Conservation (phyloP, 495 filamentous ascomycete species). For the Evansstolkia leycettana region DNA sequence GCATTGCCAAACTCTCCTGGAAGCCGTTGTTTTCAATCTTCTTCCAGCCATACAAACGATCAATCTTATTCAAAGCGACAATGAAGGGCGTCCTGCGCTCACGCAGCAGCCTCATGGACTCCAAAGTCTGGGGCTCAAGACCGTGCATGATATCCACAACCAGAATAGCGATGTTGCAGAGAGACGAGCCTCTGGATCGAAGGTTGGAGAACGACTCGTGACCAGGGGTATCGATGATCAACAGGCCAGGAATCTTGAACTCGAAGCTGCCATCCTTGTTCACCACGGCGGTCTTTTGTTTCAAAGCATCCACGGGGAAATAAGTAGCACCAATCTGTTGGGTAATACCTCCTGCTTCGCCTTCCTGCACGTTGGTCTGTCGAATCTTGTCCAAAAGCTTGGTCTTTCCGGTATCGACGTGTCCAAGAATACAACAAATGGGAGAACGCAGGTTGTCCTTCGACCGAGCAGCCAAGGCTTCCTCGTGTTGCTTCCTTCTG, state of each 20-base stretch:
- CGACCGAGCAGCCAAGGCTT: slow-evolving; percentile 80
- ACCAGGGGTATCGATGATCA: slow-evolving; percentile 97
- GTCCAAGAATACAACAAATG: slow-evolving; percentile 98
- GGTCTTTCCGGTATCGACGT: slow-evolving; percentile 99
- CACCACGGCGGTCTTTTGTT: slow-evolving; percentile 83
- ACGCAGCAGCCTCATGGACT: slow-evolving; percentile 89
- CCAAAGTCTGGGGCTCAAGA: slow-evolving; percentile 92
- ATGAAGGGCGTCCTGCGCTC: slow-evolving; percentile 97
- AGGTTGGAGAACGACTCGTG: slow-evolving; percentile 99
- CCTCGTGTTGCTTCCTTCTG: slow-evolving; percentile 78
- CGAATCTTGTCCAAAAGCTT: slow-evolving; percentile 98
- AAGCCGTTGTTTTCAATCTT: slow-evolving; percentile 97
- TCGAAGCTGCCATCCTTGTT: slow-evolving; percentile 85
- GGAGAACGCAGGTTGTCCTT: slow-evolving; percentile 92
- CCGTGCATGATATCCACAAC: slow-evolving; percentile 99
- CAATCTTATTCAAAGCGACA: slow-evolving; percentile 98
- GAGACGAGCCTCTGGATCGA: slow-evolving; percentile 86
- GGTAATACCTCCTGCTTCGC: slow-evolving; percentile 98
- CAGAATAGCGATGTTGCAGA: slow-evolving; percentile 98
- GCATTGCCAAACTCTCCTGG: slow-evolving; percentile 75
- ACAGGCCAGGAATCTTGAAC: slow-evolving; percentile 93
- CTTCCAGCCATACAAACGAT: slow-evolving; percentile 98
- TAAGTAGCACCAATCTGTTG: slow-evolving; percentile 99
- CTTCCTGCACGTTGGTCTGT: slow-evolving; percentile 97
- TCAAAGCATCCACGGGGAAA: slow-evolving; percentile 91